Evolutionary conservation across 805 yeast species (phyloP).

Genomic region (Wickerhamomyces chaumierensis): DNA sequence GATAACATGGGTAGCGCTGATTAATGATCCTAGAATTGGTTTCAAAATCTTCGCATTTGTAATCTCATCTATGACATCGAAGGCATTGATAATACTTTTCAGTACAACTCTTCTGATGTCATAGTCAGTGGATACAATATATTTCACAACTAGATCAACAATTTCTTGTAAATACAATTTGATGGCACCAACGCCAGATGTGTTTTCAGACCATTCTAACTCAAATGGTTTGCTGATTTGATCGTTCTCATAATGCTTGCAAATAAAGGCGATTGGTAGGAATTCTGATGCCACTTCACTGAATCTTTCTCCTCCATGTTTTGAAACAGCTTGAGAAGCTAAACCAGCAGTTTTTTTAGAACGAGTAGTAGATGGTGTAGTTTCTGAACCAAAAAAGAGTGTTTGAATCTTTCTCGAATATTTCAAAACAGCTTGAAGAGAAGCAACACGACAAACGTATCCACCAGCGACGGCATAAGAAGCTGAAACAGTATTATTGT

Average conservation of each 20-base stretch:
- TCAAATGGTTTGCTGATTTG: constrained; percentile 39
- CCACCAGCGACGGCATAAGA: constrained; percentile 79
- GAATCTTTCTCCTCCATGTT: constrained; percentile 59
- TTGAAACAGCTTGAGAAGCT: constrained; percentile 56
- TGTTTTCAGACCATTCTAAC: constrained; percentile 66
- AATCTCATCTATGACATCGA: constrained; percentile 30
- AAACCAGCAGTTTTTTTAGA: constrained; percentile 41
- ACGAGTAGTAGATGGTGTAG: constrained; percentile 32
- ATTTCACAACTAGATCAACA: constrained; percentile 31
- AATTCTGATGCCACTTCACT: constrained; percentile 49
- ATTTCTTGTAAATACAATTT: constrained; percentile 65
- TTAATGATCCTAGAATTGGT: constrained; percentile 37
- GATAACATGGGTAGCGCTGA: constrained; percentile 61
- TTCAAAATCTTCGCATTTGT: constrained; percentile 15
- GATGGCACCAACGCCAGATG: constrained; percentile 65
- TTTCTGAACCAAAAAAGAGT: constrained; percentile 49
- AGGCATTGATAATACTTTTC: constrained; percentile 47
- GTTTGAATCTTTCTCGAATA: constrained; percentile 39
- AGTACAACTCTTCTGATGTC: constrained; percentile 62
- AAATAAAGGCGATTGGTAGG: constrained; percentile 72
- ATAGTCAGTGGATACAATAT: constrained; percentile 50
- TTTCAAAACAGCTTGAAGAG: constrained; percentile 36
- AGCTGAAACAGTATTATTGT: constrained; percentile 60
- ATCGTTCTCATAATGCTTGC: constrained; percentile 49
- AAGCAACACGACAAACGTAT: constrained; percentile 55